Evolutionary conservation across 768 basidiomycete genomes (phyloP).

Genomic region (Mycena belliarum): DNA sequence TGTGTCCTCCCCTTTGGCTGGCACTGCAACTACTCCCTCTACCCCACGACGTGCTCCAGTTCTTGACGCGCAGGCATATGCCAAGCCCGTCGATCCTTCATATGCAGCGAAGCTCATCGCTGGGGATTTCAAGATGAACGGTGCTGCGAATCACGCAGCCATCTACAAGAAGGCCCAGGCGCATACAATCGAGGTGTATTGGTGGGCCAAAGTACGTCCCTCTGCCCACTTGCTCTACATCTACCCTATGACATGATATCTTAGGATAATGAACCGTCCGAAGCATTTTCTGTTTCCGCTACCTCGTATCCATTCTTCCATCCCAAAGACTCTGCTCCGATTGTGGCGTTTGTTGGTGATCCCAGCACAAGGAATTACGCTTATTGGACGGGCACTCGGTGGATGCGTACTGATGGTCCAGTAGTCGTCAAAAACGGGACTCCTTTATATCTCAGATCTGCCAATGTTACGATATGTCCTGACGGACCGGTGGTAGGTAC

Average conservation of each 20-base stretch:
- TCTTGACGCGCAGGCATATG: not conserved
- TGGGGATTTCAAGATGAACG: not conserved
- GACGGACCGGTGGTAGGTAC: not conserved
- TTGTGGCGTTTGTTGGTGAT: not conserved
- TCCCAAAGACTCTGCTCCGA: not conserved
- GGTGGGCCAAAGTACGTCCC: not conserved
- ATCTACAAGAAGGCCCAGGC: not conserved
- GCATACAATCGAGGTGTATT: not conserved
- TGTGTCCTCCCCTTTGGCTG: too few species aligned
- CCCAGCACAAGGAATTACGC: not conserved
- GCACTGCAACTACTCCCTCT: not conserved
- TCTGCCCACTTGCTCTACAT: not conserved
- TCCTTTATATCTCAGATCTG: not conserved
- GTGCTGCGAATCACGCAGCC: not conserved
- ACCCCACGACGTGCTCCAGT: not conserved
- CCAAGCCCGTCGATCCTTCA: not conserved
- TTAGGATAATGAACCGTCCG: not conserved
- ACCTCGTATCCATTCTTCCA: not conserved
- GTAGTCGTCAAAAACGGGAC: not conserved
- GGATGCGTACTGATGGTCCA: not conserved
- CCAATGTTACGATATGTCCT: not conserved
- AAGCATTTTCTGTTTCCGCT: not conserved
- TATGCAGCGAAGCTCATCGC: not conserved
- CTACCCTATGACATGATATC: too few species aligned
- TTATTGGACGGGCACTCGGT: not conserved